A percentile compares a stretch with the other conserved stretches of the same genome.
These are phyloP conservation scores for Backusella luteola DNA, from an alignment of 192 early-diverging fungal species.

Conservation along the genomic window DNA sequence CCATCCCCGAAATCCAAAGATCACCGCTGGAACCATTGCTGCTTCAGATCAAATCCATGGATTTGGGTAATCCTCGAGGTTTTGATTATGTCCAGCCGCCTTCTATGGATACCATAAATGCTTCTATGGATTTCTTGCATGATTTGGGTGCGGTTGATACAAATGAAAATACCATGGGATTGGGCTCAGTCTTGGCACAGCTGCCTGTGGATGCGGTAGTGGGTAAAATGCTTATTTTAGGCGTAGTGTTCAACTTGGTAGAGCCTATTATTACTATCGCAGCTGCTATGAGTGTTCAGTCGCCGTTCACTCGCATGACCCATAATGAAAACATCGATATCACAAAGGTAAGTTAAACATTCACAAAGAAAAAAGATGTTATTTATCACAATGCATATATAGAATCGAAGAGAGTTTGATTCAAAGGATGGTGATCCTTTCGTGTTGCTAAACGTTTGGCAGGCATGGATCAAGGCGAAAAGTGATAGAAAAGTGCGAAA, in stretches of 20 bases:
- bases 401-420: conserved; percentile 51
- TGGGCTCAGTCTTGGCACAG: conserved; percentile 53
- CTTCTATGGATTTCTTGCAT: conserved; percentile 43
- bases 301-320: conserved; percentile 54
- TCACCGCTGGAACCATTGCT: conserved; percentile 60
- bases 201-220: conserved; percentile 63
- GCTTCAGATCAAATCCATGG: conserved; percentile 57
- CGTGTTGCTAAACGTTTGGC: conserved; percentile 62
- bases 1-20: conserved; percentile 65
- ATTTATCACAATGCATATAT: neutral
- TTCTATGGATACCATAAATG: conserved; percentile 37
- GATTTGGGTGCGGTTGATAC: conserved; percentile 51
- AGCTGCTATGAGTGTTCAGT: conserved; percentile 65
- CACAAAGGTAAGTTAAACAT: conserved; percentile 35
- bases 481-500: conserved; percentile 38
- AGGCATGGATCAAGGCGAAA: conserved; percentile 58
- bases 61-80: conserved; percentile 55
- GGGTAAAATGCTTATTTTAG: conserved; percentile 68
- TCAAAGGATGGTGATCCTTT: conserved; percentile 65
- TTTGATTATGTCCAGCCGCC: conserved; percentile 64
- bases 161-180: conserved; percentile 42
- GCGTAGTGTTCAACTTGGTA: conserved; percentile 48
- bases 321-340: conserved; percentile 47
- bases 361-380: neutral
- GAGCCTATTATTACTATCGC: conserved; percentile 58